Evolutionary conservation across 2,329 filamentous ascomycete genomes (phyloP).

Genomic region (Neoscytalidium dimidiatum): DNA sequence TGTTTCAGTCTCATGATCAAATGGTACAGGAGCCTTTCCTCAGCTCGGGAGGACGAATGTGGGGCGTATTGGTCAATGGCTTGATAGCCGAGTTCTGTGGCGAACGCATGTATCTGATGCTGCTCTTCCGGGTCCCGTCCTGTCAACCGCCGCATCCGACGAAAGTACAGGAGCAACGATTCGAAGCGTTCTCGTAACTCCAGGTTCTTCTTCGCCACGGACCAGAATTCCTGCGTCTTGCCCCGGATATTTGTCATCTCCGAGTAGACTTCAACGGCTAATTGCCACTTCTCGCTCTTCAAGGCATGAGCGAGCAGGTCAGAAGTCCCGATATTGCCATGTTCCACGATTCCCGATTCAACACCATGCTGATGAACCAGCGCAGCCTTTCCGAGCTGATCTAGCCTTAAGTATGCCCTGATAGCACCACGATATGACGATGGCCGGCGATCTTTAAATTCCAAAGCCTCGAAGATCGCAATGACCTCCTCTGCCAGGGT

Average conservation of each 20-base stretch:
- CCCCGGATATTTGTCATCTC: background rate
- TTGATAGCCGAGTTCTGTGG: background rate
- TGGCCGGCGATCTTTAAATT: constrained; percentile 36
- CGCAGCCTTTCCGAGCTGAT: constrained; percentile 40
- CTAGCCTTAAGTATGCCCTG: constrained; percentile 45
- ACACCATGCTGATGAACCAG: constrained; percentile 45
- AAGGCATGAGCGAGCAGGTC: constrained; percentile 33
- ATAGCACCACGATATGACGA: constrained; percentile 49
- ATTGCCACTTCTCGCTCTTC: constrained; percentile 37
- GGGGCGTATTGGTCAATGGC: background rate
- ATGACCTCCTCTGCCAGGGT: background rate
- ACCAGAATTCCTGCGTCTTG: background rate
- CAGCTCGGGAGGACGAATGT: background rate
- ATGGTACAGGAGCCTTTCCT: background rate
- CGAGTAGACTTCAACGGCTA: constrained; percentile 25
- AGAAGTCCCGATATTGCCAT: constrained; percentile 29
- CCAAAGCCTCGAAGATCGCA: constrained; percentile 49
- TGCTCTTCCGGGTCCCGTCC: background rate
- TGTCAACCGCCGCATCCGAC: background rate
- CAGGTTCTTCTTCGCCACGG: background rate
- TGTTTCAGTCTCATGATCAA: constrained; percentile 3
- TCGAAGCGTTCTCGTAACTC: background rate
- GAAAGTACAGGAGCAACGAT: background rate
- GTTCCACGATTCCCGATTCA: background rate
- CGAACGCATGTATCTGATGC: background rate